phyloP scores from a whole-genome alignment of 2,329 filamentous ascomycete species.

The Colletotrichum sublineola region DNA sequence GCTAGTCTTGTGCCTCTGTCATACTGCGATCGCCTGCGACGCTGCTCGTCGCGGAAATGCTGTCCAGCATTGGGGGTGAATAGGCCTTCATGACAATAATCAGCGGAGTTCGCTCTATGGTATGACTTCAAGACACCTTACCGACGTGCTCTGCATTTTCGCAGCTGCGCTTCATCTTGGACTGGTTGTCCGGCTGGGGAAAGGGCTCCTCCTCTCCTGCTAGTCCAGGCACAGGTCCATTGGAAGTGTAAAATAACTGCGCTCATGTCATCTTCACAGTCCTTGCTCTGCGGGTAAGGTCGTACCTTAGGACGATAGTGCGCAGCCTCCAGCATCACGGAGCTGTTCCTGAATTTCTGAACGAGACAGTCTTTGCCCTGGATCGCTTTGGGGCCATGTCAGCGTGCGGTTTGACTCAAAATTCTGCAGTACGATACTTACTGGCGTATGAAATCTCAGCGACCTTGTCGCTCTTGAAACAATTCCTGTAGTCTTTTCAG shows the following conservation, averaged over 20 bases:
- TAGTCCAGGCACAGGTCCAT: slow-evolving; percentile 61
- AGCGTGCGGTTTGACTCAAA: slow-evolving; percentile 40
- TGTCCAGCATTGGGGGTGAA: slow-evolving; percentile 85
- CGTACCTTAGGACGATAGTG: slow-evolving; percentile 86
- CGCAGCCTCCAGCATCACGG: slow-evolving; percentile 89
- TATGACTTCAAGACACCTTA: slow-evolving; percentile 54
- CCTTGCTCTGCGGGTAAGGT: background rate
- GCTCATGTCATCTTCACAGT: slow-evolving; percentile 14
- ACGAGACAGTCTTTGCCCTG: slow-evolving; percentile 93
- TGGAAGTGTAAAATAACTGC: slow-evolving; percentile 67
- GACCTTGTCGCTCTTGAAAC: slow-evolving; percentile 85
- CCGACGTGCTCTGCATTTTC: slow-evolving; percentile 90
- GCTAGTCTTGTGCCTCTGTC: slow-evolving; percentile 84
- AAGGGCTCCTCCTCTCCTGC: slow-evolving; percentile 82
- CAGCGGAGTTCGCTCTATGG: background rate
- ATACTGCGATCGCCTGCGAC: slow-evolving; percentile 81
- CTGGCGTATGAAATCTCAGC: slow-evolving; percentile 97
- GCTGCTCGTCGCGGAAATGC: slow-evolving; percentile 80
- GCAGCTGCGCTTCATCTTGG: slow-evolving; percentile 88
- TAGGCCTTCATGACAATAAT: slow-evolving; percentile 65
- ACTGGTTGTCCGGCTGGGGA: slow-evolving; percentile 83
- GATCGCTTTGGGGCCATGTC: slow-evolving; percentile 70
- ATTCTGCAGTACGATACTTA: slow-evolving; percentile 58
- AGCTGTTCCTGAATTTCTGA: slow-evolving; percentile 96
- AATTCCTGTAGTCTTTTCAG: slow-evolving; percentile 68